Evolutionary conservation across 306 rosid species (phyloP), one percentile per base, ranked within the genome.

Genomic region (Castanopsis chinensis): DNA sequence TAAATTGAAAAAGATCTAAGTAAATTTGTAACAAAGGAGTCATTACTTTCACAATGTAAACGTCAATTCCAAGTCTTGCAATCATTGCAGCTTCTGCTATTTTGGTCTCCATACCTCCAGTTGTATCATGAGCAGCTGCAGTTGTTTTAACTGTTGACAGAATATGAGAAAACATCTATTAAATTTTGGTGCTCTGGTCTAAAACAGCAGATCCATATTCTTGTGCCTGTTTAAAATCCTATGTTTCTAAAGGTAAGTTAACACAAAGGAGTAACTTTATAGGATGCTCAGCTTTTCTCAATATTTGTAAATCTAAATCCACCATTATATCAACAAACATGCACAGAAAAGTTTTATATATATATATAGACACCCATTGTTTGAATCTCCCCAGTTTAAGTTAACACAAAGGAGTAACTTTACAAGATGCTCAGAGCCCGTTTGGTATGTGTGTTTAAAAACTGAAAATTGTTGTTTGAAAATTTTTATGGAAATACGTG

Each of bases 31-130:
- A 63, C 43, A 0, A 20, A 3, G 2, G 23, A 27, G 35, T 27
- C 6, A 23, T 83, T 85, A 92, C 97, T 81, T 92, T 86, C 21
- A 92, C 99, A 30, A 95, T 95, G 85, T 87, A 90, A 69, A 95
- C 97, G 75, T 92, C 89, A 57, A 94, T 92, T 71, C 97, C 99
- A 14, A 90, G 91, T 81, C 85, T 92, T 72, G 99, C 97, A 81
- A 94, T 91, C 90, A 86, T 72, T 70, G 99, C 99, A 54, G 99
- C 97, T 80, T 94, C 97, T 17, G 90, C 58, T 83, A 92, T 85
- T 88, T 92, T 92, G 70, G 99, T 86, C 83, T 76, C 61, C 97
- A 94, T 94, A 45, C 99, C 95, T 6, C 97, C 97, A 6, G 97
- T 94, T 54, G 97, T 94, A 73, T 92, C 97, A 84, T 94, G 97